These are phyloP conservation scores for Haplosporangium sp. DNA, from an alignment of 371 early-diverging fungal species.

Conservation along the genomic window DNA sequence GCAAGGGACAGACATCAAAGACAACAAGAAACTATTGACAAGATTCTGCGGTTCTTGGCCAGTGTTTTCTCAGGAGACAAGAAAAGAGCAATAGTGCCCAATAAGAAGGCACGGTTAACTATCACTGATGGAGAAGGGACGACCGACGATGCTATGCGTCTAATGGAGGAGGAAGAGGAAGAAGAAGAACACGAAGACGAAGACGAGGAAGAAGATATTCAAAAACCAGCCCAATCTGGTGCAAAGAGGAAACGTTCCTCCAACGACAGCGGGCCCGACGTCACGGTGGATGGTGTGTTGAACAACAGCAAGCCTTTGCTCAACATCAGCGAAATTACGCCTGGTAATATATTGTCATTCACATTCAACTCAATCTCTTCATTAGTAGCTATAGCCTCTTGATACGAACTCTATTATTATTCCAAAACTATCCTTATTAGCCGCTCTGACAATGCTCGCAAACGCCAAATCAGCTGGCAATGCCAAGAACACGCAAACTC, in stretches of 20 bases:
- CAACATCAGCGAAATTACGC: conserved; percentile 25
- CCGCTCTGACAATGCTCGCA: conserved; percentile 23
- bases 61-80: conserved; percentile 80
- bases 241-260: conserved; percentile 27
- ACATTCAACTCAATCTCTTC: neutral
- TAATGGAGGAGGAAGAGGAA: conserved; percentile 24
- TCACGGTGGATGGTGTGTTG: neutral
- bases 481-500: conserved; percentile 3
- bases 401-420: neutral
- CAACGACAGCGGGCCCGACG: neutral
- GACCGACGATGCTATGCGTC: conserved; percentile 10
- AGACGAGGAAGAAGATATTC: neutral
- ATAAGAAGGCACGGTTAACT: conserved; percentile 58
- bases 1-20: conserved; percentile 82
- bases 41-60: conserved; percentile 85
- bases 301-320: conserved; percentile 11
- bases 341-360: conserved; percentile 18
- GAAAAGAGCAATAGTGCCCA: conserved; percentile 67
- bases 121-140: conserved; percentile 46
- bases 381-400: neutral
- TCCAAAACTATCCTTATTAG: neutral
- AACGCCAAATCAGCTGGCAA: conserved; percentile 4
- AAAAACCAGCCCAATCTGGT: neutral
- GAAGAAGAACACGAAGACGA: conserved; percentile 22
- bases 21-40: conserved; percentile 94